These are phyloP conservation scores for Chaetomiaceae sp. DNA, from an alignment of 2,329 filamentous ascomycete species.

Conservation along the genomic window DNA sequence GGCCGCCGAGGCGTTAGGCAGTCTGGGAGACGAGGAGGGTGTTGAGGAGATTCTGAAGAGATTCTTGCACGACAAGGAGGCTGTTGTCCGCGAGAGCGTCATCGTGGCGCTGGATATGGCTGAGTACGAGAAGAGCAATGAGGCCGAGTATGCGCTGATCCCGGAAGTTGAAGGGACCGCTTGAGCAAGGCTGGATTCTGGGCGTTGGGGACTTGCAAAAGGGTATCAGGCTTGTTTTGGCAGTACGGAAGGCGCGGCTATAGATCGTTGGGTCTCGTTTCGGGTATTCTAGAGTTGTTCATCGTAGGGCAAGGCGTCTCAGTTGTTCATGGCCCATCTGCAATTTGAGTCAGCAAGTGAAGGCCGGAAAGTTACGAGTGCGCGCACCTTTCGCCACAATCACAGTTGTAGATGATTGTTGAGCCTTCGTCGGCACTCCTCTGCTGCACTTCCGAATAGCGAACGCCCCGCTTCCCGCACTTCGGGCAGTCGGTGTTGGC, in stretches of 20 bases:
- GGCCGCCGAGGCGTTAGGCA: constrained; percentile 91
- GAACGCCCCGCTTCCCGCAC: constrained; percentile 76
- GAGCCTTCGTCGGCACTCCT: constrained; percentile 92
- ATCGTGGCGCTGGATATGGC: constrained; percentile 97
- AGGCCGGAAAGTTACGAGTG: neutral
- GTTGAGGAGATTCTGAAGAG: constrained; percentile 78
- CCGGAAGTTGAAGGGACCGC: constrained; percentile 51
- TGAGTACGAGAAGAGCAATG: constrained; percentile 84
- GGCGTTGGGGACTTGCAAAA: constrained; percentile 17
- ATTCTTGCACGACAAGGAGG: constrained; percentile 85
- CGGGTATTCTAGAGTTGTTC: neutral
- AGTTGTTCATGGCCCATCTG: constrained; percentile 27
- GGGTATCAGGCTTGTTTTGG: constrained; percentile 5
- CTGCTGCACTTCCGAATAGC: constrained; percentile 77
- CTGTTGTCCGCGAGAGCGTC: constrained; percentile 89
- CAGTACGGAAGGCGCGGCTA: constrained; percentile 2
- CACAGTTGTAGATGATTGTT: constrained; percentile 84
- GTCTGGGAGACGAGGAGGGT: constrained; percentile 85
- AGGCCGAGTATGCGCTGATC: constrained; percentile 87
- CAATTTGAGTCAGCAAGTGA: constrained; percentile 11
- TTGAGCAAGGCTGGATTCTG: constrained; percentile 25
- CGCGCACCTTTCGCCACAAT: constrained; percentile 75
- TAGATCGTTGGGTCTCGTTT: constrained; percentile 6
- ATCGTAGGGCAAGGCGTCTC: constrained; percentile 2
- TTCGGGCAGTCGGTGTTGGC: constrained; percentile 68